Evolutionary conservation across 1,139 yeast genomes (phyloP), one percentile per base, ranked within the genome.

Genomic region (Yamadazyma dushanensis): DNA sequence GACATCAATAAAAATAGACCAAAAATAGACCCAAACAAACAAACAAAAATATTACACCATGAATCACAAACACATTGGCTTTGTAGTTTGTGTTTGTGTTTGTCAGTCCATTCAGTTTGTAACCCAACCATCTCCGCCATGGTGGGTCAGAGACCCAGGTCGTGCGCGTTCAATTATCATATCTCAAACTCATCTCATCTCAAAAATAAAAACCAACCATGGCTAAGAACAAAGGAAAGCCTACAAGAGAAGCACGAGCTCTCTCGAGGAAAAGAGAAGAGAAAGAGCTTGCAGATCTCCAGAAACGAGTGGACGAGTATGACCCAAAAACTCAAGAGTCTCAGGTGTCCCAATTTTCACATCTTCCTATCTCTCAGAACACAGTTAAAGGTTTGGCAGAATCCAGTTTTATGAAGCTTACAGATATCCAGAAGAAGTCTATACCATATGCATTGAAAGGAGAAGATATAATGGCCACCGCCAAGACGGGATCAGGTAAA

Each of bases 401-500:
- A 36, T 73, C 86, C 15, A 76, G 81, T 43, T 92, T 83, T 57
- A 70, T 84, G 3, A 73, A 80, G 16, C 60, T 89, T 64, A 92
- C 98, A 0, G 96, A 86, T 38, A 87, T 92, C 39, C 99, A 92
- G 54, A 78, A 74, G 47, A 80, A 79, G 36, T 73, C 96, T 4
- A 86, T 92, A 23, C 86, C 95, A 0, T 63, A 75, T 13, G 82
- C 95, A 1, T 66, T 92, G 43, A 80, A 85, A 50, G 94, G 95
- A 0, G 73, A 79, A 32, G 99, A 94, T 62, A 62, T 92, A 8
- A 70, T 92, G 49, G 97, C 90, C 18, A 95, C 97, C 16, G 98
- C 98, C 14, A 80, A 82, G 51, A 92, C 99, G 0, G 98, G 99
- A 3, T 88, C 96, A 2, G 99, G 99, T 32, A 92, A 92, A 58